Conservation (phyloP, 1,284 basidiomycete species). For the Irpex sp. region DNA sequence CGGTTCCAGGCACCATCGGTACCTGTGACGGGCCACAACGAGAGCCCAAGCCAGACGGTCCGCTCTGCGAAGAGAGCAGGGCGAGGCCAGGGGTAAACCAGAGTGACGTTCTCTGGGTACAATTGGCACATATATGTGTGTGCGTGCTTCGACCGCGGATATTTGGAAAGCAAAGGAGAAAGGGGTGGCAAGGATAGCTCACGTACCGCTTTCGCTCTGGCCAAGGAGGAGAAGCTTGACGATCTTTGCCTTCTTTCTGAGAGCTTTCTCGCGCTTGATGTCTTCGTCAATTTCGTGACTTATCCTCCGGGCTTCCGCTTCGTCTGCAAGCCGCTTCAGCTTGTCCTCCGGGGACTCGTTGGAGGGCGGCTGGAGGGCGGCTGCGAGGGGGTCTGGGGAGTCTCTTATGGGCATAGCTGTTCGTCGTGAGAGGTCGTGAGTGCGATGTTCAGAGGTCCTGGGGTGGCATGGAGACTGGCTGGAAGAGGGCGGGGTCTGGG, state of each 20-base stretch:
- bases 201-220: constrained; percentile 71
- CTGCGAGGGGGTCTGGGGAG: constrained; percentile 63
- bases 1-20: not conserved
- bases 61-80: too few species aligned
- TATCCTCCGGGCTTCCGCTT: constrained; percentile 59
- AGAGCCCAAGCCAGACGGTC: too few species aligned
- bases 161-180: not conserved
- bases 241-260: constrained; percentile 58
- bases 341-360: constrained; percentile 59
- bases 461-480: constrained; percentile 29
- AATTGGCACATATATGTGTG: not conserved
- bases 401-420: constrained; percentile 46
- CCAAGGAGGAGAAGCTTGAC: constrained; percentile 67
- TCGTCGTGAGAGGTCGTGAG: constrained; percentile 15
- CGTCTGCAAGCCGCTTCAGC: constrained; percentile 44
- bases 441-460: constrained; percentile 14
- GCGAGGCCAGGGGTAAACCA: not conserved
- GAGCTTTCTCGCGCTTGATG: constrained; percentile 59
- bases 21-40: not conserved
- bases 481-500: constrained; percentile 13
- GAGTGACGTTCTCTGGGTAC: not conserved
- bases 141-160: not conserved
- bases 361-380: constrained; percentile 54
- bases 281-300: constrained; percentile 66
- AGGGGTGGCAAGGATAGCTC: not conserved